phyloP scores from a whole-genome alignment of 2,329 filamentous ascomycete genomes.

The Fusarium sp. region DNA sequence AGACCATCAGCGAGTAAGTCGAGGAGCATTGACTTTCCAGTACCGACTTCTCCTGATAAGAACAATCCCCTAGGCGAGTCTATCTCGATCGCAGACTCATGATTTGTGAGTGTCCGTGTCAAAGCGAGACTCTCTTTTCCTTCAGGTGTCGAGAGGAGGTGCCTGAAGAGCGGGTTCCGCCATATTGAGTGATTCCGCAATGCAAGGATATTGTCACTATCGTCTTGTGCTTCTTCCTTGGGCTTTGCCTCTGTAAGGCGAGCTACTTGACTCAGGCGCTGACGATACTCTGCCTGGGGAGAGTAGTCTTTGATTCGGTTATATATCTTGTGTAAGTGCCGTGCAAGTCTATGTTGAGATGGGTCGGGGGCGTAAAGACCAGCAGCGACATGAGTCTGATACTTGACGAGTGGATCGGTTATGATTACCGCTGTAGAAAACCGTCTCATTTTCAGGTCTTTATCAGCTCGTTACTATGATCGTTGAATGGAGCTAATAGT shows the following conservation, averaged over 20 bases:
- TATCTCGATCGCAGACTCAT: constrained; percentile 77
- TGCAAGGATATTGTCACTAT: constrained; percentile 56
- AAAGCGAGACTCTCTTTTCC: constrained; percentile 71
- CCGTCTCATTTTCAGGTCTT: constrained; percentile 45
- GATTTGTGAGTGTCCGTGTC: constrained; percentile 74
- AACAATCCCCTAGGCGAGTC: constrained; percentile 80
- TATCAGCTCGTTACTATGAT: background rate
- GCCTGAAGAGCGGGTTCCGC: constrained; percentile 68
- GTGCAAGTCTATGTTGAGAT: constrained; percentile 77
- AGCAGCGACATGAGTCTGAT: constrained; percentile 76
- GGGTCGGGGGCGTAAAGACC: constrained; percentile 76
- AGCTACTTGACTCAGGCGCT: constrained; percentile 71
- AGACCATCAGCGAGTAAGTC: constrained; percentile 83
- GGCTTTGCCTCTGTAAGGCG: constrained; percentile 53
- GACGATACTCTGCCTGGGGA: constrained; percentile 75
- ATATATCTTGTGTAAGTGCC: constrained; percentile 83
- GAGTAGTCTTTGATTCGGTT: constrained; percentile 81
- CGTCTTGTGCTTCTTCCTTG: constrained; percentile 43
- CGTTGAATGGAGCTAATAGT: constrained; percentile 13
- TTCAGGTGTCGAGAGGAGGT: constrained; percentile 68
- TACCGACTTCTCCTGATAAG: constrained; percentile 84
- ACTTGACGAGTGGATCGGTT: constrained; percentile 81
- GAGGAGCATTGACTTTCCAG: constrained; percentile 87
- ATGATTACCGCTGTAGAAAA: constrained; percentile 66
- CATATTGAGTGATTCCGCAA: constrained; percentile 66